Percentiles rank a stretch among this genome's conserved stretches.
phyloP scores from a whole-genome alignment of 495 filamentous ascomycete species.

The Hyaloscypha hepaticicola region DNA sequence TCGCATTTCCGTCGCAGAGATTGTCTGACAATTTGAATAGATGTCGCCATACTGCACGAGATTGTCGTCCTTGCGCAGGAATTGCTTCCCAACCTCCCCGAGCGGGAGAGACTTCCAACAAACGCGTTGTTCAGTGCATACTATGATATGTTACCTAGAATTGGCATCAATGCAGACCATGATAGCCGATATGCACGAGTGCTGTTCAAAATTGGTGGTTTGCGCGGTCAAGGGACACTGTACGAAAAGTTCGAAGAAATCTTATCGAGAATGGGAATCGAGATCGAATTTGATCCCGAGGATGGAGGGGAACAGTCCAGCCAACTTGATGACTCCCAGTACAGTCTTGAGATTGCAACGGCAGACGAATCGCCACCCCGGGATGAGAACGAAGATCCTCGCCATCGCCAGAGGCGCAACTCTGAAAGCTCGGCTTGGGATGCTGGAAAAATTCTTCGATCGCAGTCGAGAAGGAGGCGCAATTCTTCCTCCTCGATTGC shows the following conservation, averaged over 20 bases:
- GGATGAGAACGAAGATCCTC: slow-evolving; percentile 4
- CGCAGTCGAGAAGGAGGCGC: slow-evolving; percentile 13
- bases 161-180: slow-evolving; percentile 67
- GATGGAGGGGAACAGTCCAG: slow-evolving; percentile 35
- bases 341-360: neutral
- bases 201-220: slow-evolving; percentile 75
- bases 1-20: neutral
- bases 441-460: slow-evolving; percentile 5
- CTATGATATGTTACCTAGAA: slow-evolving; percentile 63
- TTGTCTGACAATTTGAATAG: slow-evolving; percentile 39
- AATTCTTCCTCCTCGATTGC: slow-evolving; percentile 18
- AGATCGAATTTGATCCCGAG: slow-evolving; percentile 54
- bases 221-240: slow-evolving; percentile 45
- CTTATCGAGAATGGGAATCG: slow-evolving; percentile 65
- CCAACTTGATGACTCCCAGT: slow-evolving; percentile 15
- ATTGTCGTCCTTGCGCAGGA: slow-evolving; percentile 71
- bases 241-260: slow-evolving; percentile 66
- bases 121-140: slow-evolving; percentile 80
- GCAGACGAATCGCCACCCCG: neutral
- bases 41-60: slow-evolving; percentile 74
- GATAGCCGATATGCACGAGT: slow-evolving; percentile 74
- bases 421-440: slow-evolving; percentile 31
- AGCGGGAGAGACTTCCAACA: slow-evolving; percentile 64
- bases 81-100: slow-evolving; percentile 51
- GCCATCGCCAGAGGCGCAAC: slow-evolving; percentile 27